Base-by-base conservation (phyloP, 2,329 filamentous ascomycete species). In the Neonectria punicea region DNA sequence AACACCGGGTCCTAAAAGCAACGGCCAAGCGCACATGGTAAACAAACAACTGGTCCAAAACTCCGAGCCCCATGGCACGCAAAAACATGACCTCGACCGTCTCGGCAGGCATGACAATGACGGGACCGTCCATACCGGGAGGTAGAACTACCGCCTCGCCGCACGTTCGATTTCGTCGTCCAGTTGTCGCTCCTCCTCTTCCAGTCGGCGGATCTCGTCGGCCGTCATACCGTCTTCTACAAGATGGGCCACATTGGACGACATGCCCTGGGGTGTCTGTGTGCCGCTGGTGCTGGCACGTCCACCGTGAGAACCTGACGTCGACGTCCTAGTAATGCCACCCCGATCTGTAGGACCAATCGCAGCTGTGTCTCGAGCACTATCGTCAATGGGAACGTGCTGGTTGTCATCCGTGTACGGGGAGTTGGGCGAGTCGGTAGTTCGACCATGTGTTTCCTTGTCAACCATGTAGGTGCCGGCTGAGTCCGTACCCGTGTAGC, bases 181-280 rank as follows among this genome's bases (percentile, higher is more conserved):
- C 39, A 89, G 78, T 65, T 85, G 82, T 65, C 84, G 75, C 76
- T 89, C 87, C 72, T 89, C 87, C 66, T 88, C 86, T 70, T 87
- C 86, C 46, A 89, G 68, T 67, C 84, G 75, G 56, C 82, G 79
- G 53, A 89, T 86, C 73, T 89, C 85, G 0, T 85, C 86, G 9
- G 80, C 79, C 53, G 86, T 88, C 86, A 89, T 89, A 54, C 85
- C 84, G n/a, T 88, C 86, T 71, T 89, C 86, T 5, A 88, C 83
- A 36, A 89, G 75, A 65, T 87, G 85, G 18, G 83, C 82, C 50
- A 86, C 84, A 30, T 77, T 78, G 20, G 76, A 71, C 8, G 78
- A 71, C 50, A 79, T 75, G 57, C 75, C 78, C 62, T 74, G 75
- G 2, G 74, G 75, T 22, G 76, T 75, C 49, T 69, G 70, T 20